Conservation (phyloP, 208 protist species). For the Acanthamoeba polyphaga region DNA sequence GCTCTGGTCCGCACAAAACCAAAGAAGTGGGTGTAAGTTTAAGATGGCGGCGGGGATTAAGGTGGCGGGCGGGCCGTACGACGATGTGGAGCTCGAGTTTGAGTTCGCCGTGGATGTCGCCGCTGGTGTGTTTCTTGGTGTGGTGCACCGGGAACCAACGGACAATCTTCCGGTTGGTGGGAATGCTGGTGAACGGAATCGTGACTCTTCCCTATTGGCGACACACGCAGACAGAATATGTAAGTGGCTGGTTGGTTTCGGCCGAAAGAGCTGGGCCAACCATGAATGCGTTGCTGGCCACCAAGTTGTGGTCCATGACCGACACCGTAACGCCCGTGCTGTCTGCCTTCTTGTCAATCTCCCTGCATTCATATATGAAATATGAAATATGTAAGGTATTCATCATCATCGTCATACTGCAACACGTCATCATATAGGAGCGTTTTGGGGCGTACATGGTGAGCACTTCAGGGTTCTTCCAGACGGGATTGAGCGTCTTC, state of each 20-base stretch:
- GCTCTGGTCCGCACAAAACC: background rate
- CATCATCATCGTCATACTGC: too few species aligned
- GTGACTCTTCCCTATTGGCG: constrained; percentile 12
- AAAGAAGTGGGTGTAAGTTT: background rate
- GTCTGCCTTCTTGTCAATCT: background rate
- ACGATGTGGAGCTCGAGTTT: background rate
- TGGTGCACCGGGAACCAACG: constrained; percentile 52
- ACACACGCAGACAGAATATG: too few species aligned
- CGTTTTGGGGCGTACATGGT: background rate
- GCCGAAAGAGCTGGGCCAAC: background rate
- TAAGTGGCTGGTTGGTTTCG: too few species aligned
- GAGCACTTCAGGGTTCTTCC: background rate
- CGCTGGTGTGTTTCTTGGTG: background rate
- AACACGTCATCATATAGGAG: background rate
- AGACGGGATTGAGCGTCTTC: background rate
- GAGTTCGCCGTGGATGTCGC: constrained; percentile 41
- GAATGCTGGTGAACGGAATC: background rate
- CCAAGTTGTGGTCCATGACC: background rate
- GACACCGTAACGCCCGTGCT: background rate
- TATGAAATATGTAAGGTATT: too few species aligned
- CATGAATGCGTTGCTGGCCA: background rate
- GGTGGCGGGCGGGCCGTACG: background rate
- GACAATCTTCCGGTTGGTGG: background rate
- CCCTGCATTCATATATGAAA: background rate
- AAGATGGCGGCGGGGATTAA: background rate